Conservation (phyloP, 2,329 filamentous ascomycete species). For the Xylariaceae sp. region DNA sequence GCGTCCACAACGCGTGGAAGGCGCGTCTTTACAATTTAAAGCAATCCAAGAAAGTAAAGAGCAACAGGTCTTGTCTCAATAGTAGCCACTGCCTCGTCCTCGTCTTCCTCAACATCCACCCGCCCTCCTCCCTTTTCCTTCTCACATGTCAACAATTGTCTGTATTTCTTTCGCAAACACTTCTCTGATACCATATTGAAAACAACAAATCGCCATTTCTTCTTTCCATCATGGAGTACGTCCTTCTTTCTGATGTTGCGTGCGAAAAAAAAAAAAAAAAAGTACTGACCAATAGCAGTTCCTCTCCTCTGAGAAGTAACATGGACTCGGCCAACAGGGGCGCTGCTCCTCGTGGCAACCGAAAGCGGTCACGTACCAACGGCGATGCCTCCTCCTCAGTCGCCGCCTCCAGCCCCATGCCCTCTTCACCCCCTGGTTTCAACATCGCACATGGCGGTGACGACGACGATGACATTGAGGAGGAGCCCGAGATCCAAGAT, state of each 20-base stretch:
- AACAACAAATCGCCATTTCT: not conserved
- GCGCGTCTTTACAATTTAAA: too few species aligned
- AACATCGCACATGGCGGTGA: slow-evolving; percentile 64
- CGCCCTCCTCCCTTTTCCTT: not conserved
- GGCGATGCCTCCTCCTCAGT: slow-evolving; percentile 50
- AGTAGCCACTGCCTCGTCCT: too few species aligned
- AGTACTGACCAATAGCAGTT: too few species aligned
- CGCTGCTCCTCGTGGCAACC: slow-evolving; percentile 45
- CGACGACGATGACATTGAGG: slow-evolving; percentile 68
- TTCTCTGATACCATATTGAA: too few species aligned
- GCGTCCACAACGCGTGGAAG: slow-evolving; percentile 11
- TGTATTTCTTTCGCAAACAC: too few species aligned
- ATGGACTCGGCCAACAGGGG: slow-evolving; percentile 83
- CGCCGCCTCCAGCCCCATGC: slow-evolving; percentile 58
- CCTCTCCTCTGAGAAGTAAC: slow-evolving; percentile 73
- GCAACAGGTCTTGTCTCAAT: too few species aligned
- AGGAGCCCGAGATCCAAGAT: slow-evolving; percentile 67
- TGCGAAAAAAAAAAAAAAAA: too few species aligned
- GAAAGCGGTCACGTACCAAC: slow-evolving; percentile 53
- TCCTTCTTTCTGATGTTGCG: too few species aligned
- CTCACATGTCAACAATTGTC: not conserved
- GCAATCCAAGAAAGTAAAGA: too few species aligned
- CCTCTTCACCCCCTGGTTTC: slow-evolving; percentile 63
- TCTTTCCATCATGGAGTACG: slow-evolving; percentile 7
- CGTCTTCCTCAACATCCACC: not conserved